Base-by-base conservation (phyloP, 306 rosid species). In the Argentina anserina region DNA sequence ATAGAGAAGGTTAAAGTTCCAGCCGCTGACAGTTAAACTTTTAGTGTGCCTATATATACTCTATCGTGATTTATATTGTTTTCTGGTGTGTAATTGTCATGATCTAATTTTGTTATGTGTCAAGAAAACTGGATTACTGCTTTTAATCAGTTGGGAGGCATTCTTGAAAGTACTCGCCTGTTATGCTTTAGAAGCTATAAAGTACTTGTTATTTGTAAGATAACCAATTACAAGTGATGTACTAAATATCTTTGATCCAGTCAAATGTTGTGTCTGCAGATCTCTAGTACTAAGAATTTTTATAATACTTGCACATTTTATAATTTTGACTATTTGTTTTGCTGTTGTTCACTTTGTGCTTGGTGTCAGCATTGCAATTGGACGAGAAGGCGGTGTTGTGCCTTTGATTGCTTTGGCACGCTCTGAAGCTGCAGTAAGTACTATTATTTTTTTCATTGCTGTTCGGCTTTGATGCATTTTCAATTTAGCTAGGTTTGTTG, bases 311-410 rank as follows among this genome's bases (percentile, higher is more conserved):
- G 29, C 12, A 36, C 45, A 31, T 71, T 71, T 14, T 58, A 28
- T 40, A 6, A 33, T 58, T 18, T 26, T 31, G 4, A 40, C 37
- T 21, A 26, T 42, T 47, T 13, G 9, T 25, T 73, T 50, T 72
- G 29, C 29, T 75, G 43, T 68, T 39, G 36, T 29, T 20, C 76
- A 40, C 67, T 47, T 41, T 69, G 37, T 74, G 42, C 67, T 81
- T 78, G 80, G 75, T 75, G 42, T 79, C 80, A 95, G 99, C 80
- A 81, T 95, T 87, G 97, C 99, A 67, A 95, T 95, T 84, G 99
- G 99, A 69, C 90, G 88, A 71, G 97, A 95, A 92, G 99, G 97
- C 63, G 99, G 99, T 69, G 99, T 95, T 67, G 97, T 94, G 33
- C 97, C 99, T 42, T 82, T 95, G 84, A 95, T 95, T 87, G 97